phyloP scores from a whole-genome alignment of 495 filamentous ascomycete genomes.

The Penicillium nucicola region DNA sequence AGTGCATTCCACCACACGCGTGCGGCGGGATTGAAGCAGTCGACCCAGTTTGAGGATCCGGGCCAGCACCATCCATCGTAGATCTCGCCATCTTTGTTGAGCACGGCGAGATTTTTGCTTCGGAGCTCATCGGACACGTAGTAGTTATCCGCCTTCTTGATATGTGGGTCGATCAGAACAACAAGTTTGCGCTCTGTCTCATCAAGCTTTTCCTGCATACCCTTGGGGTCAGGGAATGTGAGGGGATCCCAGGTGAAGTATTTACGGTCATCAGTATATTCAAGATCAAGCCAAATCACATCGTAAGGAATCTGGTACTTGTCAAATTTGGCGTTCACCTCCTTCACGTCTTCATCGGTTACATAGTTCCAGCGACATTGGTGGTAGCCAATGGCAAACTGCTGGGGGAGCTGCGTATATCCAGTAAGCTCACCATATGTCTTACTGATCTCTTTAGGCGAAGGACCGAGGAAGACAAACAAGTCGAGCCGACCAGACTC shows the following conservation, averaged over 20 bases:
- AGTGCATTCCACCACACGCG: conserved; percentile 84
- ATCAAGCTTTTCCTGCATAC: conserved; percentile 84
- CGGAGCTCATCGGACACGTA: conserved; percentile 74
- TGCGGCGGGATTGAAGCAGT: conserved; percentile 86
- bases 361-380: conserved; percentile 99
- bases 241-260: conserved; percentile 96
- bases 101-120: conserved; percentile 74
- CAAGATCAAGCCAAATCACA: conserved; percentile 97
- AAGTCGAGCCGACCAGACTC: conserved; percentile 86
- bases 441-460: conserved; percentile 72
- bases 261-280: conserved; percentile 93
- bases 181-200: conserved; percentile 85
- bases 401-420: conserved; percentile 84
- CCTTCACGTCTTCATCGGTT: conserved; percentile 91
- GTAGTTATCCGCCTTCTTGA: conserved; percentile 86
- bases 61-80: conserved; percentile 99
- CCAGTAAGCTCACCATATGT: conserved; percentile 91
- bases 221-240: conserved; percentile 78
- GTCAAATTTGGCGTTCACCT: conserved; percentile 94
- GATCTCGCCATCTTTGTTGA: conserved; percentile 83
- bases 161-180: conserved; percentile 93
- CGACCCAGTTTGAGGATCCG: conserved; percentile 91
- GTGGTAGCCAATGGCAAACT: conserved; percentile 90
- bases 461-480: conserved; percentile 90
- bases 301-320: conserved; percentile 94